Conservation (phyloP, 2,329 filamentous ascomycete species). For the Laburnicola sp. region DNA sequence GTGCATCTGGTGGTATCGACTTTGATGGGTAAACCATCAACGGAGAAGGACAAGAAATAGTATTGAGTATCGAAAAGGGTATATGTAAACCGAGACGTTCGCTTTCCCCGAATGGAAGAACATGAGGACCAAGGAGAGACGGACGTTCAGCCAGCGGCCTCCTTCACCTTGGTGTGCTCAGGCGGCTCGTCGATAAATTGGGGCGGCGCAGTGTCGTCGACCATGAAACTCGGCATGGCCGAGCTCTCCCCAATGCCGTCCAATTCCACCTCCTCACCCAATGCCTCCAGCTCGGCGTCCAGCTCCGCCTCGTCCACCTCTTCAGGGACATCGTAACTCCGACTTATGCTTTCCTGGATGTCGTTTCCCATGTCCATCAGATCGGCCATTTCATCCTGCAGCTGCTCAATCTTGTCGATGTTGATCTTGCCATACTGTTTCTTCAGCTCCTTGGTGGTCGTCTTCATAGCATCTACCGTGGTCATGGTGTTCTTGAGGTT, state of each 20-base stretch:
- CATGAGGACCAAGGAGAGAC: no score
- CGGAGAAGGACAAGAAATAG: no score
- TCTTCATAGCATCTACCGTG: constrained; percentile 96
- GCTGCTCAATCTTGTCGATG: constrained; percentile 92
- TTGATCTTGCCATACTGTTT: constrained; percentile 97
- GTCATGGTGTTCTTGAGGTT: constrained; percentile 99
- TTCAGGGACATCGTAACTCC: constrained; percentile 93
- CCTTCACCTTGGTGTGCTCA: constrained; percentile 73
- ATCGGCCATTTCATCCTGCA: constrained; percentile 99
- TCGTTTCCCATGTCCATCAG: constrained; percentile 97
- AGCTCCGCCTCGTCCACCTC: constrained; percentile 96
- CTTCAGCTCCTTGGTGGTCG: constrained; percentile 87
- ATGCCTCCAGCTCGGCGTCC: constrained; percentile 91
- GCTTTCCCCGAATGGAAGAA: no score
- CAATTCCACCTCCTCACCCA: constrained; percentile 91
- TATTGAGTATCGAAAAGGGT: no score
- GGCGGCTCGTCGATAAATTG: constrained; percentile 94
- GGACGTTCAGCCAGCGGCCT: constrained; percentile 62
- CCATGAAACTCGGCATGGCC: constrained; percentile 78
- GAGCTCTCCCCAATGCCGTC: constrained; percentile 67
- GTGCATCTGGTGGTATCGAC: no score
- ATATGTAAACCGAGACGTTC: no score
- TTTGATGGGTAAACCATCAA: no score
- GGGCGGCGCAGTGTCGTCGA: constrained; percentile 79
- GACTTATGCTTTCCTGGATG: constrained; percentile 90